Evolutionary conservation across 495 filamentous ascomycete species (phyloP).

Genomic region (Xylaria bambusicola): DNA sequence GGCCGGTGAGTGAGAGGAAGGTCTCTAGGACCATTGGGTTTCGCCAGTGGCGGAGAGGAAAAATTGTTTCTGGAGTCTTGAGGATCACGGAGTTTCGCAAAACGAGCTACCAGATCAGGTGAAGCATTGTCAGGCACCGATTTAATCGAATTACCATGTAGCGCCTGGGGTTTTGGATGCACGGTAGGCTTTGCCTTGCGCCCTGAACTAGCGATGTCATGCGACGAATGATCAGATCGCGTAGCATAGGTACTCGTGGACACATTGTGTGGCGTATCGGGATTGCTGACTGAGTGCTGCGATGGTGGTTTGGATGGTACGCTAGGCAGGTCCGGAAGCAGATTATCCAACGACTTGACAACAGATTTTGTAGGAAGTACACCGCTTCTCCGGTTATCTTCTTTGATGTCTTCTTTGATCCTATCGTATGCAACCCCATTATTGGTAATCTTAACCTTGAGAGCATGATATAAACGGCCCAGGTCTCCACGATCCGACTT

Average conservation of each 20-base stretch:
- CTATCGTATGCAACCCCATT: constrained; percentile 49
- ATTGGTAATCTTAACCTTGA: constrained; percentile 50
- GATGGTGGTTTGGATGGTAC: constrained; percentile 5
- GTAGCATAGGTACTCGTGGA: not conserved
- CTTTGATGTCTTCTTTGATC: constrained; percentile 68
- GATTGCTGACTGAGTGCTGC: constrained; percentile 13
- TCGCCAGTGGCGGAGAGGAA: not conserved
- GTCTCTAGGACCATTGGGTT: constrained; percentile 36
- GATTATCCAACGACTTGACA: constrained; percentile 8
- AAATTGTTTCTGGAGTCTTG: constrained; percentile 31
- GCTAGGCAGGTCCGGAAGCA: not conserved
- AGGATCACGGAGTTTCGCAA: constrained; percentile 56
- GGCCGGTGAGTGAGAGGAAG: constrained; percentile 57
- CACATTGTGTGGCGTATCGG: not conserved
- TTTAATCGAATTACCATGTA: constrained; percentile 58
- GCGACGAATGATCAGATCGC: not conserved
- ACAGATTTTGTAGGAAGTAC: constrained; percentile 36
- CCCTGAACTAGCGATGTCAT: not conserved
- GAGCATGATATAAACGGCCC: constrained; percentile 50
- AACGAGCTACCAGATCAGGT: constrained; percentile 57
- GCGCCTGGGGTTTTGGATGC: constrained; percentile 62
- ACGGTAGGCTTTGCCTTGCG: constrained; percentile 50
- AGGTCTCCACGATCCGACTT: constrained; percentile 44
- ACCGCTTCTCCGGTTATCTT: constrained; percentile 62
- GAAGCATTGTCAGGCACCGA: constrained; percentile 20